Evolutionary conservation across 345 rosid species (phyloP), one percentile per base, ranked within the genome.

Genomic region (Isatis tinctoria): DNA sequence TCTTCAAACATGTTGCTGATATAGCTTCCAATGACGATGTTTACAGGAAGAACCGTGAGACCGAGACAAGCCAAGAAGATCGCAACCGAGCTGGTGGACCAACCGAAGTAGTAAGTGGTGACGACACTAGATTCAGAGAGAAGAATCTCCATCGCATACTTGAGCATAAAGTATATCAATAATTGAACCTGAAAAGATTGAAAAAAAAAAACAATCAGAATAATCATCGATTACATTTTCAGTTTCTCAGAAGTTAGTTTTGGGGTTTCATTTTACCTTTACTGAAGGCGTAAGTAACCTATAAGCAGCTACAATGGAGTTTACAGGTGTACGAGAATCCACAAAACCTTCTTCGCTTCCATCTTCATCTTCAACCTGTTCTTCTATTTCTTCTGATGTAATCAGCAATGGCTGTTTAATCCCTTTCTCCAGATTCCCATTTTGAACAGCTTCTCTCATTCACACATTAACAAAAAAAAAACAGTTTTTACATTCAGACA

Each of bases 1-100:
- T 95, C 99, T 80, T 95, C 97, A 54, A 92, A 95, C 93, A 95
- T 92, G 83, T 95, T 95, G 83, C 96, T 90, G 17, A 95, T 86
- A 80, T 92, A 95, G 85, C 90, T 88, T 72, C 99, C 99, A 27
- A 95, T 88, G 28, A 87, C 17, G 27, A 92, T 78, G 84, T 95
- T 95, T 13, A 95, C 94, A 0, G 99, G 99, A 73, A 95, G 97
- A 81, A 95, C 99, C 0, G 98, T 95, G 28, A 95, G 83, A 80
- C 99, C 99, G 11, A 95, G 85, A 75, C 92, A 87, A 0, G 93
- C 93, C 24, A 95, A 88, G 73, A 95, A 95, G 56, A 90, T 80
- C 4, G 99, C 92, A 64, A 95, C 98, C 3, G 85, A 22, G 67
- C 91, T 80, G 9, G 98, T 92, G 12, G 91, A 82, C 98, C 99